Evolutionary conservation across 441 rosid genomes (phyloP).

Genomic region (Macaranga tanarius): DNA sequence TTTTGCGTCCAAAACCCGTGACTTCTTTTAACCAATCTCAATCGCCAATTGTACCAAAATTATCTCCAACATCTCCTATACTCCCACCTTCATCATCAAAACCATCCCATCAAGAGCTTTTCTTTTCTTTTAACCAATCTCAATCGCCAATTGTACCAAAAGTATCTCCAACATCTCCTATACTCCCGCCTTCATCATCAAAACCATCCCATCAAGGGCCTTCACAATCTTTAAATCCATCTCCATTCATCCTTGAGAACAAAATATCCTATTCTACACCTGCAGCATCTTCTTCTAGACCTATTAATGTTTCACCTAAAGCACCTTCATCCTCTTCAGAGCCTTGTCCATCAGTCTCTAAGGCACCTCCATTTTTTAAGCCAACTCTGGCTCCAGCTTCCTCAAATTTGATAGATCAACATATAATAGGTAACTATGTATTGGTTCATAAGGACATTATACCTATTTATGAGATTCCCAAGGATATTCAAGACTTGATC

Average conservation of each 20-base stretch:
- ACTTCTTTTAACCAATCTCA: constrained; percentile 8
- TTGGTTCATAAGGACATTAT: constrained; percentile 17
- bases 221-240: background rate
- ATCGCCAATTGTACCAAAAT: background rate
- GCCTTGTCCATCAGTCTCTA: constrained; percentile 10
- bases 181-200: background rate
- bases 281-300: background rate
- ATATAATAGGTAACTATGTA: constrained; percentile 1
- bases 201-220: background rate
- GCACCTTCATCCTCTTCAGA: too few relatives aligned
- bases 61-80: background rate
- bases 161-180: background rate
- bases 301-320: background rate
- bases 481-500: constrained; percentile 26
- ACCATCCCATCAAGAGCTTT: background rate
- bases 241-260: background rate
- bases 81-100: background rate
- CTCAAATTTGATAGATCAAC: constrained; percentile 1
- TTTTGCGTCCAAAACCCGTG: background rate
- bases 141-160: background rate
- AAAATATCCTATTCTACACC: background rate
- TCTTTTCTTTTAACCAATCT: background rate
- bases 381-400: constrained; percentile 21
- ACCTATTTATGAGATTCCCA: constrained; percentile 25
- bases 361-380: constrained; percentile 14